Evolutionary conservation across 257 asterid genomes (phyloP).

Genomic region (Ajuga chamaepitys): DNA sequence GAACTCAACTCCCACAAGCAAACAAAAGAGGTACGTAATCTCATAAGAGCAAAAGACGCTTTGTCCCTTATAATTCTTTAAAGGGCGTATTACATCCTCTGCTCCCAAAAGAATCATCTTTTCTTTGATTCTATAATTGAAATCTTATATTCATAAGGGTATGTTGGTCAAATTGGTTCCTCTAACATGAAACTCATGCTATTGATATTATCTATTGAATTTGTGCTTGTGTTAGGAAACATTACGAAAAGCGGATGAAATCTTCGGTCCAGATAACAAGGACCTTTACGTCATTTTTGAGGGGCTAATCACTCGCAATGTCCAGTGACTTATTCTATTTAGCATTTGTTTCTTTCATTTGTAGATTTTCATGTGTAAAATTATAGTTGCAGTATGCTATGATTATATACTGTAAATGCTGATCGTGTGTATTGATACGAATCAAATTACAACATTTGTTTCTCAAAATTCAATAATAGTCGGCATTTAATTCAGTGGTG

Average conservation of each 20-base stretch:
- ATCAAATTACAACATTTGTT: constrained; percentile 13
- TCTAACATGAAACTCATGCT: neutral
- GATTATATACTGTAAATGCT: constrained; percentile 14
- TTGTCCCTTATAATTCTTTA: neutral
- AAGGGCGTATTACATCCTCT: neutral
- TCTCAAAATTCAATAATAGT: neutral
- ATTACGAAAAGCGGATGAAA: constrained; percentile 72
- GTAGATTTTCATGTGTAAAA: constrained; percentile 13
- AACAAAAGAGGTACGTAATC: constrained; percentile 66
- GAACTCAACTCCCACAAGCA: constrained; percentile 89
- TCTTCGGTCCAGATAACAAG: constrained; percentile 83
- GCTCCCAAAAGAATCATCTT: neutral
- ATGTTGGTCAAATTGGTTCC: neutral
- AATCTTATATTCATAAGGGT: neutral
- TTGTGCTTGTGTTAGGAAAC: constrained; percentile 45
- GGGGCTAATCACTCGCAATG: constrained; percentile 70
- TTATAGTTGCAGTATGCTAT: constrained; percentile 20
- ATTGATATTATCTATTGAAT: neutral
- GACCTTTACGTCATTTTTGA: constrained; percentile 78
- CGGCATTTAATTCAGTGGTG: neutral
- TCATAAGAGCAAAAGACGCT: neutral
- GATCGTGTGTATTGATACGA: constrained; percentile 6
- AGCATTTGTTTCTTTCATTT: neutral
- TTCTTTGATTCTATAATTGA: neutral
- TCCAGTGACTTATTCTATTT: constrained; percentile 41